Percentiles rank a stretch among this genome's conserved stretches.
These are phyloP conservation scores for Amylostereum areolatum DNA, from an alignment of 1,284 basidiomycete species.

Conservation along the genomic window DNA sequence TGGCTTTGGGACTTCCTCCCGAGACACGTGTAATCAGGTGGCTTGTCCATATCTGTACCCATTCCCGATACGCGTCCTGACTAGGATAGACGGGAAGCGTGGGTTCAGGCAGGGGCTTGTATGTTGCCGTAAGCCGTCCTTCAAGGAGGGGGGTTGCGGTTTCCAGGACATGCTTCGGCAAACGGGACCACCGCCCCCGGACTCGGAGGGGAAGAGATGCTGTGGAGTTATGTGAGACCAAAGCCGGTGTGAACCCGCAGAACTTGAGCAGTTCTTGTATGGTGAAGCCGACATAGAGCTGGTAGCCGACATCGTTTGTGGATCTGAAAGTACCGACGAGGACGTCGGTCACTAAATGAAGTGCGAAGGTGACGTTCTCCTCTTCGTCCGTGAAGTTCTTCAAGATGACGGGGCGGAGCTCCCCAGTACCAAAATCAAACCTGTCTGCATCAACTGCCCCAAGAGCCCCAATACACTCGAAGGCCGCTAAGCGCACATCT, in stretches of 20 bases:
- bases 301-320: constrained; percentile 91
- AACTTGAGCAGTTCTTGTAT: constrained; percentile 91
- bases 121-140: constrained; percentile 55
- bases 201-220: constrained; percentile 59
- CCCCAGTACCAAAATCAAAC: constrained; percentile 62
- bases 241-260: constrained; percentile 77
- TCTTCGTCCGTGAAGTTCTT: constrained; percentile 80
- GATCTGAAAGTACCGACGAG: constrained; percentile 92
- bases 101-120: constrained; percentile 29
- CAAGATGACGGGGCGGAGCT: constrained; percentile 68
- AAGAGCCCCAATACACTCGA: constrained; percentile 90
- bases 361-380: constrained; percentile 78
- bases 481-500: constrained; percentile 62
- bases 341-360: constrained; percentile 83
- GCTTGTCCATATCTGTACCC: constrained; percentile 89
- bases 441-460: constrained; percentile 97
- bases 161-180: constrained; percentile 85
- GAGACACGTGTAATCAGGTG: constrained; percentile 73
- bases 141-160: constrained; percentile 86
- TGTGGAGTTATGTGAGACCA: constrained; percentile 48
- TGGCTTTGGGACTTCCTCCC: constrained; percentile 49
- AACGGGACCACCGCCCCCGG: constrained; percentile 68
- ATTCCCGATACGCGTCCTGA: constrained; percentile 86
- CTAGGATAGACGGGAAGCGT: constrained; percentile 75
- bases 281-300: constrained; percentile 83